Evolutionary conservation across 768 basidiomycete genomes (phyloP).

Genomic region (Podaxis sp.): DNA sequence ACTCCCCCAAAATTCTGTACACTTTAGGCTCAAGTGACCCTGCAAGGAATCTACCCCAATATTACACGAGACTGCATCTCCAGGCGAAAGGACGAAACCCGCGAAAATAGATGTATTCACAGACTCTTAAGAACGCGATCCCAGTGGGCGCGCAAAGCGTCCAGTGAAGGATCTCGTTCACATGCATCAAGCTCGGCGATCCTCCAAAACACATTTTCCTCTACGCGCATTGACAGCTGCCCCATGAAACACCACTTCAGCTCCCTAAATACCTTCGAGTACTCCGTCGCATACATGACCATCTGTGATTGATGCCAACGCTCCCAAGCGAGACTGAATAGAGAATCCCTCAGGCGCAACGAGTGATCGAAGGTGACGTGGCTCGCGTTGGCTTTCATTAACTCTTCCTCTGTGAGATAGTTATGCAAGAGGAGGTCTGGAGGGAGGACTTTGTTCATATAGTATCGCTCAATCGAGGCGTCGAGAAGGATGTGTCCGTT

Average conservation of each 20-base stretch:
- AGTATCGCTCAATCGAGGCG: constrained; percentile 23
- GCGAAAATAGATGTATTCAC: neutral
- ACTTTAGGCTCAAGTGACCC: no score
- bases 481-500: constrained; percentile 23
- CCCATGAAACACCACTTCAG: constrained; percentile 27
- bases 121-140: neutral
- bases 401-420: constrained; percentile 19
- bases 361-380: constrained; percentile 13
- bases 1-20: no score
- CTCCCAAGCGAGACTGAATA: constrained; percentile 26
- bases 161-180: neutral
- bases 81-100: neutral
- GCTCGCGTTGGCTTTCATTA: constrained; percentile 11
- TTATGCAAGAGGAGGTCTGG: constrained; percentile 16
- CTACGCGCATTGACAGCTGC: constrained; percentile 17
- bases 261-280: constrained; percentile 17
- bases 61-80: no score
- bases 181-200: neutral
- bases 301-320: constrained; percentile 27
- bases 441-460: constrained; percentile 23
- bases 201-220: neutral
- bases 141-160: neutral
- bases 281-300: constrained; percentile 17
- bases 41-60: no score
- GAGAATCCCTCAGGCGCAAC: constrained; percentile 11